Evolutionary conservation across 1,139 yeast genomes (phyloP), one percentile per base, ranked within the genome.

Genomic region (Magnusiomyces fungicola): DNA sequence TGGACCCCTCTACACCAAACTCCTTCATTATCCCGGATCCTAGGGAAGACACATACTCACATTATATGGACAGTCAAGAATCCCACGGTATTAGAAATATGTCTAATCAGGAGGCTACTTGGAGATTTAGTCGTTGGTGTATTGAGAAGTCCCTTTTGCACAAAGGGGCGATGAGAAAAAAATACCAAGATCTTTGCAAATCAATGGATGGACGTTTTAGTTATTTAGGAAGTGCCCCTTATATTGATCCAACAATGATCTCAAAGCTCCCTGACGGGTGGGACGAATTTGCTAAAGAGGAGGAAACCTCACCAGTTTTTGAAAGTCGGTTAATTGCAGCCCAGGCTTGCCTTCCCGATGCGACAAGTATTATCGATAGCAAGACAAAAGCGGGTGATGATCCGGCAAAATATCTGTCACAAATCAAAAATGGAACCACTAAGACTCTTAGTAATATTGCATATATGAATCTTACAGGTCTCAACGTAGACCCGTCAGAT

Each of bases 201-300:
- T 27, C 44, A 14, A 27, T 41, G 44, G 36, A 29, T 19, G 36
- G 44, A 16, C 27, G 29, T 10, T 41, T n/a, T 19, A 29, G 21
- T 7, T 14, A 41, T 30, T 10, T 29, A 4, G 44, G 44, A 19
- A 41, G 25, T 18, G 36, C 44, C 2, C 33, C 36, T 18, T 41
- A 41, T 16, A 19, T 27, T 27, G 41, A 38, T 5, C 18, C 6
- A 9, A 9, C 34, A 18, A 16, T 24, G 4, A 25, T 21, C 9
- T 10, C 4, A 3, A 41, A 30, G 16, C 44, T 29, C 7, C 22
- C 44, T 2, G 3, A 25, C 6, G 44, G 36, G 16, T 41, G 44
- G 44, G 25, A 41, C 10, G 44, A 41, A 16, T 29, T 41, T 29
- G 32, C 21, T 43, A 25, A 43, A 36, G 29, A 45, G 47, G 46